A percentile compares a stretch with the other conserved stretches of the same genome.
These are phyloP conservation scores for Zizania latifolia DNA, from an alignment of 176 grass and related monocot genomes.

Conservation along the genomic window DNA sequence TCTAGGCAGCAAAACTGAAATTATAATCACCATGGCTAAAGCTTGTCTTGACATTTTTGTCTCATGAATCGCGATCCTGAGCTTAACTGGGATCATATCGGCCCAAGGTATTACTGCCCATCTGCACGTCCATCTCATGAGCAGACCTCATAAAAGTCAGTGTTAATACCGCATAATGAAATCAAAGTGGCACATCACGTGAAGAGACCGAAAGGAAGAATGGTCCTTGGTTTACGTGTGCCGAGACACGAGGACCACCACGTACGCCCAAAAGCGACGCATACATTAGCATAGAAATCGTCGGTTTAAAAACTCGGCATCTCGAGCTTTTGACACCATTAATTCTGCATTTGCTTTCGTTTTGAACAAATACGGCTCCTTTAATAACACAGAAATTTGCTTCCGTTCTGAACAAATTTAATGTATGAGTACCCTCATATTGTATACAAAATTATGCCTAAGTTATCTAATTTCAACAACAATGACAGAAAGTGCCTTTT, in stretches of 20 bases:
- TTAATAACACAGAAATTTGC: too few species aligned
- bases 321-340: too few species aligned
- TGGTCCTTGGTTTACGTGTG: not conserved
- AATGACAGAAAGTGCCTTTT: too few species aligned
- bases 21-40: too few species aligned
- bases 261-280: not conserved
- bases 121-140: not conserved
- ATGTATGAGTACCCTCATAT: too few species aligned
- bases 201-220: constrained; percentile 13
- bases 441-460: too few species aligned
- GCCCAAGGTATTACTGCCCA: not conserved
- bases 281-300: not conserved
- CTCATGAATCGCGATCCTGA: not conserved
- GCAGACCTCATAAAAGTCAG: not conserved
- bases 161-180: not conserved
- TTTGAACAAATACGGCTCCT: too few species aligned
- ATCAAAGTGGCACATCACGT: constrained; percentile 21
- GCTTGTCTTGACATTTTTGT: not conserved
- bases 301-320: not conserved
- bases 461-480: too few species aligned
- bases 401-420: too few species aligned
- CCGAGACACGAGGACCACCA: not conserved
- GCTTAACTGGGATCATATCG: not conserved
- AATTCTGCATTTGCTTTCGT: too few species aligned
- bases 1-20: not conserved